A percentile compares a stretch with the other conserved stretches of the same genome.
phyloP scores from a whole-genome alignment of 495 filamentous ascomycete species.

The Aspergillus bertholletiae region DNA sequence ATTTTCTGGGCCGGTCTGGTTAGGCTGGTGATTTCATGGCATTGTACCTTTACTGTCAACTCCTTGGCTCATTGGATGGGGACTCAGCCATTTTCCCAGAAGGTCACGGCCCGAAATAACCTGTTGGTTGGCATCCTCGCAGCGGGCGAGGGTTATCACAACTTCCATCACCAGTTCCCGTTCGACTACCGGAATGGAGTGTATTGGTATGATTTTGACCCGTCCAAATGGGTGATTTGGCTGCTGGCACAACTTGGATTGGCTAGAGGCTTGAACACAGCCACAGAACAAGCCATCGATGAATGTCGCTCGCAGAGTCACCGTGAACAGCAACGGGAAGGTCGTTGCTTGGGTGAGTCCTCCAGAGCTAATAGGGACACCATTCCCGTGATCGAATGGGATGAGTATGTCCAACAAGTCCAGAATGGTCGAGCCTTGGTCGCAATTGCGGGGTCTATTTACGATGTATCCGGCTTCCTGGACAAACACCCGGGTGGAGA shows the following conservation, averaged over 20 bases:
- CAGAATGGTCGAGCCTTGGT: slow-evolving; percentile 84
- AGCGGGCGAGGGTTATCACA: slow-evolving; percentile 97
- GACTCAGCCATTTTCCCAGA: slow-evolving; percentile 97
- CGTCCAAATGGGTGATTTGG: slow-evolving; percentile 98
- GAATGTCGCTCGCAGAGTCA: slow-evolving; percentile 95
- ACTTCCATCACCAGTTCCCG: slow-evolving; percentile 99
- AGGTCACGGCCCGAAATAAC: slow-evolving; percentile 95
- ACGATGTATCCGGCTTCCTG: slow-evolving; percentile 93
- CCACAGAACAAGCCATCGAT: slow-evolving; percentile 96
- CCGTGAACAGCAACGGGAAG: slow-evolving; percentile 98
- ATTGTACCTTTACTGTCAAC: slow-evolving; percentile 92
- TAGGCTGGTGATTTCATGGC: slow-evolving; percentile 82
- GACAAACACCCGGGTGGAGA: slow-evolving; percentile 95
- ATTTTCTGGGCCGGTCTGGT: slow-evolving; percentile 86
- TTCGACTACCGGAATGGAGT: slow-evolving; percentile 98
- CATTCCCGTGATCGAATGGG: slow-evolving; percentile 97
- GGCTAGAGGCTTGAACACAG: slow-evolving; percentile 93
- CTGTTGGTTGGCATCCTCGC: slow-evolving; percentile 92
- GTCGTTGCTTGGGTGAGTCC: slow-evolving; percentile 93
- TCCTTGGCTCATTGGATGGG: slow-evolving; percentile 98
- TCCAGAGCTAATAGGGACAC: slow-evolving; percentile 87
- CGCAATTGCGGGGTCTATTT: slow-evolving; percentile 88
- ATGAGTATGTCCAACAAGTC: slow-evolving; percentile 82
- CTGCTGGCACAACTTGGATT: slow-evolving; percentile 87
- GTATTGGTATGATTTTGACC: slow-evolving; percentile 97